Evolutionary conservation across 768 basidiomycete genomes (phyloP).

Genomic region (Favolaschia claudopus): DNA sequence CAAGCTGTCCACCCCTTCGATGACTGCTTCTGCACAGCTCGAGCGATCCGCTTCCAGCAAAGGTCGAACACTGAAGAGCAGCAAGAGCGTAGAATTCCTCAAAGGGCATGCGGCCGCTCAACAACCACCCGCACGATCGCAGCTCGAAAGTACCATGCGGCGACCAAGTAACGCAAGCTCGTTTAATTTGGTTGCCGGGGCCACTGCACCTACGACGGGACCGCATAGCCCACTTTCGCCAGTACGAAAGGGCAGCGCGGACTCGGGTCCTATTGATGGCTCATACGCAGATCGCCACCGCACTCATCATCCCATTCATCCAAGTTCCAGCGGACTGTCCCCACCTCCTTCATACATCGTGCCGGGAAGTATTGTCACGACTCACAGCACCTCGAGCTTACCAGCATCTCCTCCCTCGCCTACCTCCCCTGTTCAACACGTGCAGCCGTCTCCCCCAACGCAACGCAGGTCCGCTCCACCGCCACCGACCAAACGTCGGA

Average conservation of each 20-base stretch:
- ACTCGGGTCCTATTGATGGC: constrained; percentile 32
- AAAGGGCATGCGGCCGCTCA: constrained; percentile 37
- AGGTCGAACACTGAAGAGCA: constrained; percentile 60
- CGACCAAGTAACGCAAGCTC: constrained; percentile 49
- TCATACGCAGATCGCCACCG: constrained; percentile 28
- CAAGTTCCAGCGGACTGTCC: constrained; percentile 10
- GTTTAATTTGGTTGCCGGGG: constrained; percentile 40
- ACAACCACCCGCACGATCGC: constrained; percentile 40
- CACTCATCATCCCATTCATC: not conserved
- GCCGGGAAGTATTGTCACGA: not conserved
- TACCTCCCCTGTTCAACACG: constrained; percentile 19
- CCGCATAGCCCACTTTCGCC: constrained; percentile 14
- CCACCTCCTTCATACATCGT: not conserved
- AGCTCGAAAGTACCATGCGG: constrained; percentile 43
- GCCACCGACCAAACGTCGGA: constrained; percentile 72
- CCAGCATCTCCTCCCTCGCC: not conserved
- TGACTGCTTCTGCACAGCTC: constrained; percentile 42
- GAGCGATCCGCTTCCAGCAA: constrained; percentile 45
- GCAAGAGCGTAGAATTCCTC: constrained; percentile 72
- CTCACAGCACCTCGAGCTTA: constrained; percentile 5
- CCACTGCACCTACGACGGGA: constrained; percentile 9
- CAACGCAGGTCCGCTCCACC: constrained; percentile 65
- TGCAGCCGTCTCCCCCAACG: constrained; percentile 32
- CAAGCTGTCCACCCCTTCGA: constrained; percentile 38
- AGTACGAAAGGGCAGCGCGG: constrained; percentile 35